A percentile compares a stretch with the other conserved stretches of the same genome.
These are phyloP conservation scores for Croton setiger DNA, from an alignment of 441 rosid genomes.

Conservation along the genomic window DNA sequence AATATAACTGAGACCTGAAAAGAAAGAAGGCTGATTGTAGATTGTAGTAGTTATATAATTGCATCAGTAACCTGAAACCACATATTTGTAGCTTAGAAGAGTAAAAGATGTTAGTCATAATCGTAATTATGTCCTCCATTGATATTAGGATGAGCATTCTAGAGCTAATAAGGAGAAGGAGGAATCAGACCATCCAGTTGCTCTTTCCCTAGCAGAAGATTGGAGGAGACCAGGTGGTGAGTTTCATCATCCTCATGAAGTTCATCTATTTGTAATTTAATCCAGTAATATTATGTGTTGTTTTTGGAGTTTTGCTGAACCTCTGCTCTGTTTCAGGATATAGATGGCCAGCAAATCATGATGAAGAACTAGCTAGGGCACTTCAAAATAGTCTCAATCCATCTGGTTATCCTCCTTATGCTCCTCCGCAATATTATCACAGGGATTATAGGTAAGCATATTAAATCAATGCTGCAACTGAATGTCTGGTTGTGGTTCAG, in stretches of 20 bases:
- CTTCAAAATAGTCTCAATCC: constrained; percentile 40
- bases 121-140: constrained; percentile 4
- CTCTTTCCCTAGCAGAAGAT: constrained; percentile 61
- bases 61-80: neutral
- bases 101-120: neutral
- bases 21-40: neutral
- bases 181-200: constrained; percentile 65
- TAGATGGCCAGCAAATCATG: constrained; percentile 43
- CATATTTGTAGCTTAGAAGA: neutral
- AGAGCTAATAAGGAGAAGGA: constrained; percentile 60
- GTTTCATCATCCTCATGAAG: neutral
- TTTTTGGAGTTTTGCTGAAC: neutral
- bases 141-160: constrained; percentile 55
- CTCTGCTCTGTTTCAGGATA: constrained; percentile 36
- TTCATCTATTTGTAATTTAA: neutral
- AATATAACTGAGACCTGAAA: neutral
- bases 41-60: neutral
- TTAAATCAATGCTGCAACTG: neutral
- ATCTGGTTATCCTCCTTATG: constrained; percentile 52
- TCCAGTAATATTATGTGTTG: no score
- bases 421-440: constrained; percentile 32
- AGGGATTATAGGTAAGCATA: constrained; percentile 42
- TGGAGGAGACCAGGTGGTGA: constrained; percentile 55
- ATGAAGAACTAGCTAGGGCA: constrained; percentile 46
- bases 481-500: constrained; percentile 4